A percentile compares a stretch with the other conserved stretches of the same genome.
Evolutionary conservation across 2,329 filamentous ascomycete species (phyloP).

Genomic region (Cladosporium austrohemisphaericum): DNA sequence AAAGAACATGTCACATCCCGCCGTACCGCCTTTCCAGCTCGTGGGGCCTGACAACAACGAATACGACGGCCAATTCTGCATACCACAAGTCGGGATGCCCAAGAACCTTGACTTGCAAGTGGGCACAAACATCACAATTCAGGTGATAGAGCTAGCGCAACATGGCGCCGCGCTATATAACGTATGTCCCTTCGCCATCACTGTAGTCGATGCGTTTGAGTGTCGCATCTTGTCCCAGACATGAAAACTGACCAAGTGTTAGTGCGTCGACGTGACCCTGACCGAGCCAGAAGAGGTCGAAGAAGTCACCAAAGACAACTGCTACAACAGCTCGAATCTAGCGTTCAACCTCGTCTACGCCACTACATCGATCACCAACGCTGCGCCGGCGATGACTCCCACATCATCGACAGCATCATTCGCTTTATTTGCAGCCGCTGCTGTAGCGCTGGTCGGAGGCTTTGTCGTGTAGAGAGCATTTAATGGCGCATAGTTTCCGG

Average conservation of each 20-base stretch:
- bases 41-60: slow-evolving; percentile 74
- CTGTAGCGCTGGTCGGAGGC: background rate
- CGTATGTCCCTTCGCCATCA: no score
- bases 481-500: background rate
- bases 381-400: background rate
- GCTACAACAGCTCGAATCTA: slow-evolving; percentile 78
- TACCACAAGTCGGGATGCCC: slow-evolving; percentile 85
- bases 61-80: slow-evolving; percentile 78
- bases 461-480: background rate
- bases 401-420: background rate
- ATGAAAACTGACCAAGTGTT: background rate
- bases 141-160: slow-evolving; percentile 76
- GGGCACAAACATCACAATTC: slow-evolving; percentile 89
- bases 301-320: slow-evolving; percentile 75
- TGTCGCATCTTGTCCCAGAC: background rate
- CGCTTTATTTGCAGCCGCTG: background rate
- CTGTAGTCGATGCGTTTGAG: no score
- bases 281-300: slow-evolving; percentile 72
- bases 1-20: slow-evolving; percentile 79
- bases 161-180: slow-evolving; percentile 82
- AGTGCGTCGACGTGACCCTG: slow-evolving; percentile 96
- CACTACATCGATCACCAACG: background rate
- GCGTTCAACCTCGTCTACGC: slow-evolving; percentile 67
- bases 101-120: slow-evolving; percentile 64
- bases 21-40: slow-evolving; percentile 78